These are phyloP conservation scores for Rhynchospora pubera DNA, from an alignment of 176 grass and related monocot species.

Conservation along the genomic window DNA sequence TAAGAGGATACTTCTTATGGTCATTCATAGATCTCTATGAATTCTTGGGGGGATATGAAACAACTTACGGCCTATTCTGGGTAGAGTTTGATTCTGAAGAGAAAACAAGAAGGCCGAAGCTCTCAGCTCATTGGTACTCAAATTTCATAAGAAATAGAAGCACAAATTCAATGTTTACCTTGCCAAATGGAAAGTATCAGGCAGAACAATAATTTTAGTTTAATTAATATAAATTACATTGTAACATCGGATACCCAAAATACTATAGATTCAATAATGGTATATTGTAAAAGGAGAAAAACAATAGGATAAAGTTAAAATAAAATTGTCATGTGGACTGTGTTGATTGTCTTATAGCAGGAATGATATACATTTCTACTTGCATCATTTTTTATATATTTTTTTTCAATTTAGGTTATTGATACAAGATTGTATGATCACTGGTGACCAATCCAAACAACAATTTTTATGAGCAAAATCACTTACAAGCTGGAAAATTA, in stretches of 20 bases:
- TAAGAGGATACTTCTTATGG: constrained; percentile 87
- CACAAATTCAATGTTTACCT: neutral
- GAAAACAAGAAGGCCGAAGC: constrained; percentile 49
- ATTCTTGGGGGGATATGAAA: constrained; percentile 34
- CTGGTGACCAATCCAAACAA: too few species aligned
- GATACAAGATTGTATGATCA: too few species aligned
- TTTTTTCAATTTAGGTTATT: too few species aligned
- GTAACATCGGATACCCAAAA: neutral
- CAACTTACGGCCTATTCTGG: constrained; percentile 44
- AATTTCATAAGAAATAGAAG: constrained; percentile 25
- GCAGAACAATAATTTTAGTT: neutral
- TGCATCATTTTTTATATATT: too few species aligned
- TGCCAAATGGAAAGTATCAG: neutral
- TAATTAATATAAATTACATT: neutral
- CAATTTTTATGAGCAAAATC: too few species aligned
- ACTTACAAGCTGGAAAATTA: too few species aligned
- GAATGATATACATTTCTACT: too few species aligned
- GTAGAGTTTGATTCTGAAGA: constrained; percentile 47
- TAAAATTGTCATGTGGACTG: neutral
- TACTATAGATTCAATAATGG: neutral
- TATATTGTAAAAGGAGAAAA: neutral
- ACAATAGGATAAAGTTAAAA: neutral
- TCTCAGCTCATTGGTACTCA: constrained; percentile 64
- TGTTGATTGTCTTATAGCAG: too few species aligned
- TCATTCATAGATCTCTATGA: constrained; percentile 83